Conservation (phyloP, 495 filamentous ascomycete genomes). For the Aspergillus heteromorphus region DNA sequence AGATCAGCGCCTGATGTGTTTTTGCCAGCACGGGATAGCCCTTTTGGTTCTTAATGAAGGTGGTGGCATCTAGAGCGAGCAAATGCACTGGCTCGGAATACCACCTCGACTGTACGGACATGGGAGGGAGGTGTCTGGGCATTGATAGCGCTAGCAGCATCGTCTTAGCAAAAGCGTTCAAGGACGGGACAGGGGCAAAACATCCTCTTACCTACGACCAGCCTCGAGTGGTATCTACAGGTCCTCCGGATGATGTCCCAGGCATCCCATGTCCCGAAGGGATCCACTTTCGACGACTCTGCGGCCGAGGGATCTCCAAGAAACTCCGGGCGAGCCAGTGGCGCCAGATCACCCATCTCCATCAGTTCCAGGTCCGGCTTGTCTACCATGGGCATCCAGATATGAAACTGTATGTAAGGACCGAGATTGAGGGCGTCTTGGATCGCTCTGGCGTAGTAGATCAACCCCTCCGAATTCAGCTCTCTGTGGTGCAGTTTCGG, state of each 20-base stretch:
- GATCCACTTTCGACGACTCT: slow-evolving; percentile 43
- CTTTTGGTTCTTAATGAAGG: slow-evolving; percentile 72
- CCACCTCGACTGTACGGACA: slow-evolving; percentile 79
- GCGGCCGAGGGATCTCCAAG: slow-evolving; percentile 30
- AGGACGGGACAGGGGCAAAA: neutral
- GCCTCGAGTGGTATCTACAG: slow-evolving; percentile 76
- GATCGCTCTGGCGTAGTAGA: slow-evolving; percentile 80
- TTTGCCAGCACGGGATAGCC: slow-evolving; percentile 81
- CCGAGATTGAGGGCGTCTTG: slow-evolving; percentile 70
- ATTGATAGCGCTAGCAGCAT: slow-evolving; percentile 61
- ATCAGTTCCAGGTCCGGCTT: slow-evolving; percentile 48
- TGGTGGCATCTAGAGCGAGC: slow-evolving; percentile 58
- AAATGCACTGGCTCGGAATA: slow-evolving; percentile 86
- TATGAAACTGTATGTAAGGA: slow-evolving; percentile 70
- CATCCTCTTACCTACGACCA: slow-evolving; percentile 75
- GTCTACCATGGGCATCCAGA: slow-evolving; percentile 76
- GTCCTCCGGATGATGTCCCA: slow-evolving; percentile 84
- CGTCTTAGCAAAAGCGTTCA: slow-evolving; percentile 11
- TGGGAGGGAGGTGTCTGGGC: slow-evolving; percentile 70
- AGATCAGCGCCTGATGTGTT: slow-evolving; percentile 71
- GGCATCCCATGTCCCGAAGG: slow-evolving; percentile 81
- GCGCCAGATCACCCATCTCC: slow-evolving; percentile 52
- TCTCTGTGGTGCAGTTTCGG: slow-evolving; percentile 53
- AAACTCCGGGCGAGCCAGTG: slow-evolving; percentile 52
- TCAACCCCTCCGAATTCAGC: slow-evolving; percentile 41